phyloP scores from a whole-genome alignment of 768 basidiomycete species.

The Rhodotorula babjevae region DNA sequence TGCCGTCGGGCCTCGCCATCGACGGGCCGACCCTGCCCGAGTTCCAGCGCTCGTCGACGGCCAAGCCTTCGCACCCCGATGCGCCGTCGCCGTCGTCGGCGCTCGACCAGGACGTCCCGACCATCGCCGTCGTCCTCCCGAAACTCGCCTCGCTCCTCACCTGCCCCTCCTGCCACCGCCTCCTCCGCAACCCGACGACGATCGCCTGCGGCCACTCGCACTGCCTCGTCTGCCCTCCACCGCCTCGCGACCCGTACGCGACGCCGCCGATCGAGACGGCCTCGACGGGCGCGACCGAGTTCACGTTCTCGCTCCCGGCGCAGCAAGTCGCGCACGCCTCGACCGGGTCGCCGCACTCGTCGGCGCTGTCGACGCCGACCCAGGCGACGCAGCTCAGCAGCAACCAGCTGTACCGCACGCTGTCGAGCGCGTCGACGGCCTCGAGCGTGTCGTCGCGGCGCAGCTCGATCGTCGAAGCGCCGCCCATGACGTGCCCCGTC shows the following conservation, averaged over 20 bases:
- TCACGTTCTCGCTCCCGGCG: not conserved
- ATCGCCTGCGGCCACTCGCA: conserved; percentile 41
- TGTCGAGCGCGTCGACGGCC: not conserved
- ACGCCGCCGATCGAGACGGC: not conserved
- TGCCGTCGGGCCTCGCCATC: conserved; percentile 1
- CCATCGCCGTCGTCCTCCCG: conserved; percentile 20
- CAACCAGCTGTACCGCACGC: not conserved
- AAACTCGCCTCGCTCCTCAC: conserved; percentile 21
- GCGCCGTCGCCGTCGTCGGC: not conserved
- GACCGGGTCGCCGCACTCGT: not conserved
- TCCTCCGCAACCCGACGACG: conserved; percentile 36
- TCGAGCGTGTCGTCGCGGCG: conserved; percentile 2
- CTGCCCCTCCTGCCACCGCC: conserved; percentile 36
- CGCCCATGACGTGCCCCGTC: not conserved
- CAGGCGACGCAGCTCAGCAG: not conserved
- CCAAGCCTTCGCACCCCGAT: not conserved
- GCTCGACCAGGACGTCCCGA: not conserved
- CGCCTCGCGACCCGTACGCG: not conserved
- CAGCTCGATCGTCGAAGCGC: not conserved
- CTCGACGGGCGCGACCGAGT: not conserved
- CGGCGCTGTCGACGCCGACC: not conserved
- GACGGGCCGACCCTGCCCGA: not conserved
- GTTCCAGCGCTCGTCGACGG: conserved; percentile 3
- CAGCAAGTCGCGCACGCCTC: not conserved
- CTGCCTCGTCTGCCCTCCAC: conserved; percentile 33